Evolutionary conservation across 2,329 filamentous ascomycete species (phyloP).

Genomic region (Colletotrichum chlorophyti): DNA sequence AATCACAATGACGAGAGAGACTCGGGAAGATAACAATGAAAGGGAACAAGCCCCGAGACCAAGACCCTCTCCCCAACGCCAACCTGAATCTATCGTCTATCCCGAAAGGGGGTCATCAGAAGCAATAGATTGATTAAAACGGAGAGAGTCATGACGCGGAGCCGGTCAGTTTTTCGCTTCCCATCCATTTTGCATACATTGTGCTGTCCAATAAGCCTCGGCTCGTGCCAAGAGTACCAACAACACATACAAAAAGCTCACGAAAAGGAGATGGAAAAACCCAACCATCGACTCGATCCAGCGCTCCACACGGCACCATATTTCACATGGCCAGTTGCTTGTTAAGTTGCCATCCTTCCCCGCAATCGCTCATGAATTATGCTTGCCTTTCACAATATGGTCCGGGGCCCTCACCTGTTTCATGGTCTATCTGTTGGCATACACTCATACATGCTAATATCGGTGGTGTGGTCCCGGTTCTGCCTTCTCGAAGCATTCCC

Average conservation of each 20-base stretch:
- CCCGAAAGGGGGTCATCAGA: not conserved
- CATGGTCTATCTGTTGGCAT: no score
- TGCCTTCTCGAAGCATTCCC: constrained; percentile 27
- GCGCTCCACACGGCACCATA: constrained; percentile 1
- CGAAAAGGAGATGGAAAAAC: not conserved
- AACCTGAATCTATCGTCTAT: not conserved
- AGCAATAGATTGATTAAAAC: constrained; percentile 21
- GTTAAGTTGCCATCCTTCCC: constrained; percentile 12
- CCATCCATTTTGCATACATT: no score
- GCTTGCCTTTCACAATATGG: not conserved
- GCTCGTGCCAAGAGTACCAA: not conserved
- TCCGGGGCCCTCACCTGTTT: not conserved
- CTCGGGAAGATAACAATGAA: no score
- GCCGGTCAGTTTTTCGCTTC: constrained; percentile 6
- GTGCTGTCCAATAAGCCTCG: no score
- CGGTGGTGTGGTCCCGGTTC: no score
- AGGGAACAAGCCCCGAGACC: no score
- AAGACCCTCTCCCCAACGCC: constrained; percentile 4
- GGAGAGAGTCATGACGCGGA: constrained; percentile 19
- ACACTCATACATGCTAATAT: no score
- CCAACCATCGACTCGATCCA: constrained; percentile 13
- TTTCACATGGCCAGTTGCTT: constrained; percentile 4
- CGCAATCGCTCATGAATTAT: constrained; percentile 21
- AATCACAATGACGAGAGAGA: no score
- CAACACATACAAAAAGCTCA: not conserved